Base-by-base conservation (phyloP, 495 filamentous ascomycete genomes). In the Saxophila tyrrhenica region DNA sequence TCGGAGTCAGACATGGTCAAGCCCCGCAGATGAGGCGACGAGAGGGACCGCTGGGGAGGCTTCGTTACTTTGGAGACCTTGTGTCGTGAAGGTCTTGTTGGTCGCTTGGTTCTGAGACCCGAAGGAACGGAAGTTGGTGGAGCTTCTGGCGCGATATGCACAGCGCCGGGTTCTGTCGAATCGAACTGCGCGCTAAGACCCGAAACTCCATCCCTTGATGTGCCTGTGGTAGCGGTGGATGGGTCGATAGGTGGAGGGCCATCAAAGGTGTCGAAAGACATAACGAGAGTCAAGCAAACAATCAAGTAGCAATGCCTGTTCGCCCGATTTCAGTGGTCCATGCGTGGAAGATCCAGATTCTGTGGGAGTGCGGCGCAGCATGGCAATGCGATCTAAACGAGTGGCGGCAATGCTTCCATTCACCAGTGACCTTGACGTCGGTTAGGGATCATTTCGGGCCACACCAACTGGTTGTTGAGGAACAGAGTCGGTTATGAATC, bases 1-100 rank as follows among this genome's bases (percentile, higher is more conserved):
- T 81, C 72, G 24, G 57, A 48, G 20, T 61, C 58, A 1, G 68
- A 52, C 54, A 57, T 54, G 20, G 43, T 39, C 10, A n/a, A 29
- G 23, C 55, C 57, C 3, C 44, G 39, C 15, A 60, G 7, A 11
- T 60, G 57, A 15, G 52, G 51, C 35, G 51, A 50, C 17, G 57
- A 59, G 24, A 47, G 35, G 23, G 57, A 46, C 25, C 52, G 20
- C 5, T 45, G 19, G 11, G 50, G 25, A 9, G 50, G 51, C 46
- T 55, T 54, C 16, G 23, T 20, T 17, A 8, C 25, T 41, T 55
- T 59, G 1, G 25, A 23, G 44, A 46, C 51, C 44, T 20, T 22
- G 3, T 15, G 21, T 47, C 44, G 44, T 44, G 41, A 21, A 13
- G 19, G 44, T 47, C 39, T 43, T 47, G 44, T 47, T 47, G 44